phyloP scores from a whole-genome alignment of 2,329 filamentous ascomycete species.

The Ambrosiella beaveri region DNA sequence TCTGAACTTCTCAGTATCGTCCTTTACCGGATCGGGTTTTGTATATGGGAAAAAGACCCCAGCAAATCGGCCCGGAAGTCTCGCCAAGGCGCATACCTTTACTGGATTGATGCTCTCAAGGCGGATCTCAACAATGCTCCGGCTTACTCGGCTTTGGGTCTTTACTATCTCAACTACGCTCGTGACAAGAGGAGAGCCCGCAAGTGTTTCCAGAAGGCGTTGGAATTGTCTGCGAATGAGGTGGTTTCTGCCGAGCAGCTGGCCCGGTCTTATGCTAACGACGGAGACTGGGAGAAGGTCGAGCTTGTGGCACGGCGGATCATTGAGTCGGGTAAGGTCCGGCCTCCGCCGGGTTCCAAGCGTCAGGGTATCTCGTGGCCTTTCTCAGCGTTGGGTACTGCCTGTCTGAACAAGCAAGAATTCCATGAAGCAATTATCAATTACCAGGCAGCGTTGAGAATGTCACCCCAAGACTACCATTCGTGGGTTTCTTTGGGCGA shows the following conservation, averaged over 20 bases:
- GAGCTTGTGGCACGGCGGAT: conserved; percentile 82
- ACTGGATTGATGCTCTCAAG: conserved; percentile 69
- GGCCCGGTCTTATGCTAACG: conserved; percentile 70
- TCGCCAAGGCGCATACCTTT: conserved; percentile 64
- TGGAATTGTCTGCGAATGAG: conserved; percentile 79
- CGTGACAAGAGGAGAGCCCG: conserved; percentile 72
- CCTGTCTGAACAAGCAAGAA: conserved; percentile 86
- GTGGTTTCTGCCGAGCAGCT: conserved; percentile 74
- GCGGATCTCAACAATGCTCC: conserved; percentile 77
- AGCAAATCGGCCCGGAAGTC: conserved; percentile 60
- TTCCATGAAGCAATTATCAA: conserved; percentile 78
- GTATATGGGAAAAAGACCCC: conserved; percentile 68
- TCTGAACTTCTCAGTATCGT: conserved; percentile 64
- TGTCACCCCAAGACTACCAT: conserved; percentile 75
- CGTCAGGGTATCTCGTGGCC: conserved; percentile 91
- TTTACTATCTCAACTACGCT: conserved; percentile 82
- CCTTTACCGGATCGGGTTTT: conserved; percentile 72
- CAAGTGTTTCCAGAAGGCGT: conserved; percentile 91
- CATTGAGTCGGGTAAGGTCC: conserved; percentile 85
- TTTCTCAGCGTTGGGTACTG: conserved; percentile 80
- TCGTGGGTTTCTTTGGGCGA: conserved; percentile 95
- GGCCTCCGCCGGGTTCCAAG: conserved; percentile 80
- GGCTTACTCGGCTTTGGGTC: conserved; percentile 75
- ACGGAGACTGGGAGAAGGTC: conserved; percentile 90
- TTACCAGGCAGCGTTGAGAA: conserved; percentile 75